phyloP scores from a whole-genome alignment of 116 monocot genomes.

The Trichopus zeylanicus region DNA sequence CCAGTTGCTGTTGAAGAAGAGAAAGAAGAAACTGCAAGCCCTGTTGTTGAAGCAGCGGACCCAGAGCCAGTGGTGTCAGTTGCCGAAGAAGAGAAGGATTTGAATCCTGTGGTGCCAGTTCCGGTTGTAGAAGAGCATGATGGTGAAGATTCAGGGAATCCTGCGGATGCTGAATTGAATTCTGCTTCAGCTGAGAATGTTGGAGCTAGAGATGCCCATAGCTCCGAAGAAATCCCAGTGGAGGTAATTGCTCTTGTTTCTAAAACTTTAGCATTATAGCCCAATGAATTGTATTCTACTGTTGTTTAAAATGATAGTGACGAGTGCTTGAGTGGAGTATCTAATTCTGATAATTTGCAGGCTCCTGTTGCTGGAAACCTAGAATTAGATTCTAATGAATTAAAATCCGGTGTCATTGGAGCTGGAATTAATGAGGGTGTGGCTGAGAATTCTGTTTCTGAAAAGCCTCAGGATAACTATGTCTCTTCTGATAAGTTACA shows the following conservation, averaged over 20 bases:
- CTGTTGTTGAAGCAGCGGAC: not conserved
- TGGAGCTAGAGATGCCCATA: constrained; percentile 1
- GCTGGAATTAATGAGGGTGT: constrained; percentile 1
- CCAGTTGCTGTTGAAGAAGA: not conserved
- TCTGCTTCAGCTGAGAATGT: constrained; percentile 5
- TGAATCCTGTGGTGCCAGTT: not conserved
- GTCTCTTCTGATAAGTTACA: constrained; percentile 8
- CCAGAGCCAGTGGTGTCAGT: not conserved
- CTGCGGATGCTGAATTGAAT: not conserved
- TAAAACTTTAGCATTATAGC: not conserved
- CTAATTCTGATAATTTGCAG: not conserved
- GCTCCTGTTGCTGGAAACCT: not conserved
- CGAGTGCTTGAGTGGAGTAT: not conserved
- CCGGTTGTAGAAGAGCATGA: not conserved
- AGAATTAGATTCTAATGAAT: constrained; percentile 3
- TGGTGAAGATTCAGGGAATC: not conserved
- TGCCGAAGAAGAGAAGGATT: not conserved
- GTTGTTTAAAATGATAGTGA: constrained; percentile 1
- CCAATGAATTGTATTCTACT: constrained; percentile 4
- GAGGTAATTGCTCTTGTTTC: not conserved
- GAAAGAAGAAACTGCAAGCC: not conserved
- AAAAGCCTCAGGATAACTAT: not conserved
- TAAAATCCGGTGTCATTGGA: not conserved
- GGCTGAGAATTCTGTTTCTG: not conserved
- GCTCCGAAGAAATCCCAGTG: not conserved